Conservation (phyloP, 2,329 filamentous ascomycete genomes). For the Epichloe scottii region DNA sequence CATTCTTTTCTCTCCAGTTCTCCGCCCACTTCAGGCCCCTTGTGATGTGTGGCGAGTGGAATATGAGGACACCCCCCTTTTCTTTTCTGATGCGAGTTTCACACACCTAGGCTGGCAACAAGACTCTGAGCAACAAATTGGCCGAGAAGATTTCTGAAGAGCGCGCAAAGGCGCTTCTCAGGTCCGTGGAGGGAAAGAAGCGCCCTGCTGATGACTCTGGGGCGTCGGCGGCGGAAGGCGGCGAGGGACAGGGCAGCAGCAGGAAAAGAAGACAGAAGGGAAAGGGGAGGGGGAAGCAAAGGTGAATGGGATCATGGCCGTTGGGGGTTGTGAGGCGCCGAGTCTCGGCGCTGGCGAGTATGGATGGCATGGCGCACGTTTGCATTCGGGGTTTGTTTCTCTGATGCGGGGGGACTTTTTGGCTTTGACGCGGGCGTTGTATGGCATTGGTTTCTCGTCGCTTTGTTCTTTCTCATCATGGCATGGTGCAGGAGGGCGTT, state of each 20-base stretch:
- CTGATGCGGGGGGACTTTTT: no score
- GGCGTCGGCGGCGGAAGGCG: slow-evolving; percentile 11
- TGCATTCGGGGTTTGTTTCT: no score
- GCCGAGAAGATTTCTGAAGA: slow-evolving; percentile 45
- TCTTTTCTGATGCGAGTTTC: not conserved
- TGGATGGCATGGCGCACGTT: no score
- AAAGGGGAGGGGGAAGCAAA: slow-evolving; percentile 14
- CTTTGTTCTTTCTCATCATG: no score
- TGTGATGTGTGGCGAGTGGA: no score
- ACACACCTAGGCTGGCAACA: slow-evolving; percentile 32
- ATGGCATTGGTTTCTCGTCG: no score
- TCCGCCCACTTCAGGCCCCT: no score
- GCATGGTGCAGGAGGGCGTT: no score
- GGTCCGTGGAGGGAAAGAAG: slow-evolving; percentile 33
- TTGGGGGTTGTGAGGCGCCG: no score
- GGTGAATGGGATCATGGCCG: not conserved
- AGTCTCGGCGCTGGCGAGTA: no score
- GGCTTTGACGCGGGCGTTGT: no score
- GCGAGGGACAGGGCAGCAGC: slow-evolving; percentile 13
- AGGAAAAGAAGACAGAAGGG: slow-evolving; percentile 20
- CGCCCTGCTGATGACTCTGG: slow-evolving; percentile 23
- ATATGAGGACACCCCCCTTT: no score
- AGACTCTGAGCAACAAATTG: slow-evolving; percentile 37
- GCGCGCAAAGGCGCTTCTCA: slow-evolving; percentile 38
- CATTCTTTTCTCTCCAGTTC: not conserved